A percentile compares a stretch with the other conserved stretches of the same genome.
Conservation (phyloP, 2,329 filamentous ascomycete species). For the Mycocentrospora acerina region DNA sequence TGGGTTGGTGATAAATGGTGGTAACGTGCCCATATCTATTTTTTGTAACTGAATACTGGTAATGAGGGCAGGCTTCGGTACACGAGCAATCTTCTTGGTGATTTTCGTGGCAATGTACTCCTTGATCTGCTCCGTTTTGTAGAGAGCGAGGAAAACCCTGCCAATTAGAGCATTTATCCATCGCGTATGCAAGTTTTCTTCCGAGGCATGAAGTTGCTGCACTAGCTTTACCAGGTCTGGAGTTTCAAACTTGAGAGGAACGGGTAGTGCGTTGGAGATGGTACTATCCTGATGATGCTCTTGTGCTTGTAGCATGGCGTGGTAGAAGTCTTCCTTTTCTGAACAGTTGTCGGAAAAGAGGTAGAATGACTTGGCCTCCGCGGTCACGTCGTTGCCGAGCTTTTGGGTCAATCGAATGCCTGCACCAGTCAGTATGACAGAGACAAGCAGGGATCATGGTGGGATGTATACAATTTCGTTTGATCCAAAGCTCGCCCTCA, state of each 20-base stretch:
- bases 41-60: constrained; percentile 79
- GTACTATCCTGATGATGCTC: constrained; percentile 62
- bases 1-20: constrained; percentile 86
- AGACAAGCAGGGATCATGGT: neutral
- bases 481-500: constrained; percentile 94
- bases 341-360: constrained; percentile 94
- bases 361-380: constrained; percentile 81
- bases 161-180: constrained; percentile 94
- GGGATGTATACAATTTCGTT: constrained; percentile 69
- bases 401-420: constrained; percentile 72
- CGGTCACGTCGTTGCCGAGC: constrained; percentile 52
- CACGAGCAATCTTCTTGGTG: constrained; percentile 92
- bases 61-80: constrained; percentile 88
- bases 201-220: constrained; percentile 85
- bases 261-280: constrained; percentile 59
- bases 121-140: constrained; percentile 81
- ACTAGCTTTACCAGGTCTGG: constrained; percentile 87
- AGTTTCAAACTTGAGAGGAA: constrained; percentile 75
- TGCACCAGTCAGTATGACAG: constrained; percentile 11
- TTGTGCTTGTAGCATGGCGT: constrained; percentile 83
- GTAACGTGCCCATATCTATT: constrained; percentile 83
- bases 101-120: constrained; percentile 80
- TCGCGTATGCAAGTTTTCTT: constrained; percentile 84
- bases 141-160: constrained; percentile 81
- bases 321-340: constrained; percentile 98